Evolutionary conservation across 768 basidiomycete genomes (phyloP).

Genomic region (Mycena belliarum): DNA sequence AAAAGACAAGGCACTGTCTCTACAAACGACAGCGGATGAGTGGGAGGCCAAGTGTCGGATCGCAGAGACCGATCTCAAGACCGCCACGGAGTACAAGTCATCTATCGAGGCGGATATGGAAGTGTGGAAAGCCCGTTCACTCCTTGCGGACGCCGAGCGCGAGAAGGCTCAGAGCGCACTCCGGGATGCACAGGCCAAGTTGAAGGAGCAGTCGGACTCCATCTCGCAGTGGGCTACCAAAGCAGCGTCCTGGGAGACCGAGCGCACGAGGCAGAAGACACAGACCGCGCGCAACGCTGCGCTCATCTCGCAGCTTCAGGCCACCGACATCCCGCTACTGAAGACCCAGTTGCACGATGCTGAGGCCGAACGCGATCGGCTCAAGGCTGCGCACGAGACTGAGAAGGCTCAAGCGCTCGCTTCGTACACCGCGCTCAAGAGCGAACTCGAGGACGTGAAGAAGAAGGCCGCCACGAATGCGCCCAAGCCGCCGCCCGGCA

Average conservation of each 20-base stretch:
- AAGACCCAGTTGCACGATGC: neutral
- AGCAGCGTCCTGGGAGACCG: slow-evolving; percentile 2
- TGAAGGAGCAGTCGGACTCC: neutral
- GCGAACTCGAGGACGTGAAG: neutral
- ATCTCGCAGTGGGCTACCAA: neutral
- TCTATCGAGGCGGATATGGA: neutral
- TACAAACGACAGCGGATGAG: neutral
- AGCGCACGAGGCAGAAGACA: slow-evolving; percentile 1
- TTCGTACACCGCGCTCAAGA: neutral
- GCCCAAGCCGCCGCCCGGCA: neutral
- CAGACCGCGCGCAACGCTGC: slow-evolving; percentile 6
- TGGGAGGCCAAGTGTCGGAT: neutral
- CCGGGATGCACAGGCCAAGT: neutral
- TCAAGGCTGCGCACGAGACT: neutral
- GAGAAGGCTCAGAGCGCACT: neutral
- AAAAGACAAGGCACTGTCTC: neutral
- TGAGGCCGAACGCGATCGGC: slow-evolving; percentile 1
- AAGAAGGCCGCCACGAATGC: neutral
- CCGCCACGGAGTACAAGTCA: neutral
- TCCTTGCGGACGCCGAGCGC: neutral
- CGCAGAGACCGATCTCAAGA: neutral
- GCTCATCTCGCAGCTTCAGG: neutral
- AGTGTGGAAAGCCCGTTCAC: neutral
- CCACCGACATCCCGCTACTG: neutral
- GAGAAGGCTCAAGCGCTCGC: neutral